Evolutionary conservation across 2,329 filamentous ascomycete species (phyloP).

Genomic region (Aspergillus aculeatus): DNA sequence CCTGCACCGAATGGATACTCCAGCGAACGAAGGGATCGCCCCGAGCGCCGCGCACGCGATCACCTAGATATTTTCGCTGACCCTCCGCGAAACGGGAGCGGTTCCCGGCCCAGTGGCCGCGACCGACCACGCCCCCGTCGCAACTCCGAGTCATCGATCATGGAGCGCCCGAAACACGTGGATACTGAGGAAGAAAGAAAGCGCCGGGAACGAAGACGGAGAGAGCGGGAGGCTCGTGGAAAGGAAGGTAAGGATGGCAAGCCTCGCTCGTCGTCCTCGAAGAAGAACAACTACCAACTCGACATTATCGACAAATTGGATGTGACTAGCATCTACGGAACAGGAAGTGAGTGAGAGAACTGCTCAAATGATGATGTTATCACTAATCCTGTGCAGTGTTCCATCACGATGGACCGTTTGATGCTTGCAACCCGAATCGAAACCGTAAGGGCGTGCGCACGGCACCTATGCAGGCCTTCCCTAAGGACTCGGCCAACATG

Average conservation of each 20-base stretch:
- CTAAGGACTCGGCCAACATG: conserved; percentile 89
- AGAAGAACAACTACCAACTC: conserved; percentile 50
- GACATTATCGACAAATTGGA: conserved; percentile 97
- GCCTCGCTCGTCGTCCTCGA: conserved; percentile 37
- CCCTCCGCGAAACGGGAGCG: conserved; percentile 33
- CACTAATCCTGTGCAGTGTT: conserved; percentile 64
- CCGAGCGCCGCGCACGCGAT: conserved; percentile 29
- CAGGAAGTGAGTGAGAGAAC: conserved; percentile 64
- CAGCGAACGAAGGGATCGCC: conserved; percentile 30
- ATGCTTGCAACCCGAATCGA: conserved; percentile 91
- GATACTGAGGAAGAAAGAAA: conserved; percentile 52
- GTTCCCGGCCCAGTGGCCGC: conserved; percentile 33
- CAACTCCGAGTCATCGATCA: conserved; percentile 64
- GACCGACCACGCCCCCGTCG: conserved; percentile 49
- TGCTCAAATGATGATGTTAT: conserved; percentile 1
- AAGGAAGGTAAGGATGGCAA: conserved; percentile 36
- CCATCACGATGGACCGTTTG: conserved; percentile 96
- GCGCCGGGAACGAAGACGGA: conserved; percentile 48
- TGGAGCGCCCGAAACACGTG: conserved; percentile 51
- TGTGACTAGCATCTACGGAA: conserved; percentile 92
- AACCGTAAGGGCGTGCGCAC: conserved; percentile 79
- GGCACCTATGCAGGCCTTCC: conserved; percentile 95
- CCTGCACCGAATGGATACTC: conserved; percentile 22
- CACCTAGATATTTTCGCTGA: conserved; percentile 52
- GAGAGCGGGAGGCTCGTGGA: conserved; percentile 50